phyloP scores from a whole-genome alignment of 805 yeast species.

The Kluyveromyces starmeri region DNA sequence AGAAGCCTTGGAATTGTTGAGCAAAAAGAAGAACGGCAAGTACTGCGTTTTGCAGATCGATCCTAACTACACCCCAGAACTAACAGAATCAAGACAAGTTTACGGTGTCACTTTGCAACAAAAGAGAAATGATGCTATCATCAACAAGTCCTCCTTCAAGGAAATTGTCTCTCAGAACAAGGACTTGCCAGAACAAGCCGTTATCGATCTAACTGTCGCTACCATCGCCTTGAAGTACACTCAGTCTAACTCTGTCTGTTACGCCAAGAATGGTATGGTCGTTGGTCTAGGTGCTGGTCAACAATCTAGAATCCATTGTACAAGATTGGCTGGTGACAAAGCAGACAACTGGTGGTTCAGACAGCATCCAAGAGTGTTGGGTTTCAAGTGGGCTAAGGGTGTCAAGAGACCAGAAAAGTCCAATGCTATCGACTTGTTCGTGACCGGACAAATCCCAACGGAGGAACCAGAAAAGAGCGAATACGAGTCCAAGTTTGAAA shows the following conservation, averaged over 20 bases:
- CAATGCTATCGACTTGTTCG: conserved; percentile 92
- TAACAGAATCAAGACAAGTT: conserved; percentile 84
- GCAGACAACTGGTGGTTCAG: conserved; percentile 99
- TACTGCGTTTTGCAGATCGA: conserved; percentile 95
- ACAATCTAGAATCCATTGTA: conserved; percentile 98
- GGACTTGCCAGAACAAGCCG: conserved; percentile 81
- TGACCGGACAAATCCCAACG: conserved; percentile 83
- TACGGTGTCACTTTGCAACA: conserved; percentile 94
- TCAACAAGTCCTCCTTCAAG: conserved; percentile 80
- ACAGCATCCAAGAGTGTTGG: conserved; percentile 92
- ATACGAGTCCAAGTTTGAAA: conserved; percentile 81
- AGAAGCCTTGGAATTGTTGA: conserved; percentile 82
- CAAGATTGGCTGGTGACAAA: conserved; percentile 98
- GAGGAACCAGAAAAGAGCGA: conserved; percentile 89
- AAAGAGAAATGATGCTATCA: conserved; percentile 95
- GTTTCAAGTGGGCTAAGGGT: conserved; percentile 95
- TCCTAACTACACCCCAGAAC: conserved; percentile 81
- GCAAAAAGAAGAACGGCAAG: conserved; percentile 93
- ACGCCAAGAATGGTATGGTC: conserved; percentile 98
- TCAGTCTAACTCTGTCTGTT: conserved; percentile 96
- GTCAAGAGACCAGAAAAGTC: conserved; percentile 97
- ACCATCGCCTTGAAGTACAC: conserved; percentile 96
- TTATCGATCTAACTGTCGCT: conserved; percentile 91
- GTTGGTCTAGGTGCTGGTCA: conserved; percentile 99
- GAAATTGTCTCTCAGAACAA: conserved; percentile 87